A percentile compares a stretch with the other conserved stretches of the same genome.
These are phyloP conservation scores for Piper betle DNA, from an alignment of 164 flowering plant species.

Conservation along the genomic window DNA sequence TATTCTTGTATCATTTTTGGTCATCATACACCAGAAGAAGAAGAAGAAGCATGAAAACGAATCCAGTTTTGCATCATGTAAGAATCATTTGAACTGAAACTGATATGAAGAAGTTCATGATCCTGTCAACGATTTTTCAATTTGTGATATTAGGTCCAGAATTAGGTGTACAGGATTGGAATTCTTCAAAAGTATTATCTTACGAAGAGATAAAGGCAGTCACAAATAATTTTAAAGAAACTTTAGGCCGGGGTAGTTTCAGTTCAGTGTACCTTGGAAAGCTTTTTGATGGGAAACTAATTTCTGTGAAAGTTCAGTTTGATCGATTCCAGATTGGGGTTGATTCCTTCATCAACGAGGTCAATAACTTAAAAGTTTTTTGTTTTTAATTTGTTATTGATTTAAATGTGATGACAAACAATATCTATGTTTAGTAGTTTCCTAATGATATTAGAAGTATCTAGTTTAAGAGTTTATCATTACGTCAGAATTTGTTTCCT, in stretches of 20 bases:
- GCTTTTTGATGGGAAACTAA: conserved; percentile 56
- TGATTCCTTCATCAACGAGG: conserved; percentile 87
- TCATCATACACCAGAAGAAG: conserved; percentile 30
- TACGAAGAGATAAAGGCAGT: conserved; percentile 68
- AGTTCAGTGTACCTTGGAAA: conserved; percentile 80
- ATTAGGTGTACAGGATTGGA: conserved; percentile 44
- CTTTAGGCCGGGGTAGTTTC: conserved; percentile 75
- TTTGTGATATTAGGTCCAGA: conserved; percentile 17
- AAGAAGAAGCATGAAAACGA: conserved; percentile 11
- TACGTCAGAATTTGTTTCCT: too few species aligned
- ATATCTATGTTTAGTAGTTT: too few species aligned
- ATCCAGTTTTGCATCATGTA: conserved; percentile 30
- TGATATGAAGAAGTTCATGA: not conserved
- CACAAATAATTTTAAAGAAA: conserved; percentile 69
- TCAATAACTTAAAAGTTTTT: conserved; percentile 9
- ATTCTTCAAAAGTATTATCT: conserved; percentile 48
- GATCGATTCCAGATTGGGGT: conserved; percentile 66
- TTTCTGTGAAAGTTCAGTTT: conserved; percentile 78
- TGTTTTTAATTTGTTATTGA: too few species aligned
- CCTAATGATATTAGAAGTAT: too few species aligned
- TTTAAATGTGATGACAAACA: too few species aligned
- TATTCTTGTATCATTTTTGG: conserved; percentile 19
- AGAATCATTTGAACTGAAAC: conserved; percentile 2
- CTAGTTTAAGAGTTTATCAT: too few species aligned
- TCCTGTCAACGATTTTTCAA: not conserved